Evolutionary conservation across 495 filamentous ascomycete species (phyloP).

Genomic region (Barbatosphaeria neglecta): DNA sequence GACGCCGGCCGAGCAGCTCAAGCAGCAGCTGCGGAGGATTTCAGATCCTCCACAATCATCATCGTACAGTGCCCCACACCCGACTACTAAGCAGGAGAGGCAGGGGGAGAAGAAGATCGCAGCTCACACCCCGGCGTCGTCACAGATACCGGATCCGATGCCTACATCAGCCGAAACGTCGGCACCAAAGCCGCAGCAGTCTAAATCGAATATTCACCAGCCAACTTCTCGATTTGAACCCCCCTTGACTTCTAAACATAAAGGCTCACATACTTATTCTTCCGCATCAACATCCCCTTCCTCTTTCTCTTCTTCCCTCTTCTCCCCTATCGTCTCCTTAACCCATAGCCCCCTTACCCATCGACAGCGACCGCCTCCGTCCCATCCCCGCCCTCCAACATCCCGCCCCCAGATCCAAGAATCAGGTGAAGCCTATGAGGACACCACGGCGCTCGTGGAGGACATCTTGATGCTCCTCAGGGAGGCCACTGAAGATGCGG

Average conservation of each 20-base stretch:
- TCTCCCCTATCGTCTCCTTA: too few species aligned
- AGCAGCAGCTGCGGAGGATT: background rate
- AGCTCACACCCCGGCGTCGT: background rate
- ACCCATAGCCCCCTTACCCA: too few species aligned
- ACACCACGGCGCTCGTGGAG: too few species aligned
- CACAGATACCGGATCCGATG: constrained; percentile 2
- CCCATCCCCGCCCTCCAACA: too few species aligned
- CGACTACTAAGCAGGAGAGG: background rate
- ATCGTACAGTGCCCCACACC: constrained; percentile 1
- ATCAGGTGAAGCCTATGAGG: too few species aligned
- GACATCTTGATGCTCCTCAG: too few species aligned
- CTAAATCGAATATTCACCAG: background rate
- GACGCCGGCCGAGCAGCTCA: background rate
- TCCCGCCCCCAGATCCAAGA: too few species aligned
- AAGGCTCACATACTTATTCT: background rate
- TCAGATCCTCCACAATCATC: background rate
- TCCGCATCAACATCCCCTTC: too few species aligned
- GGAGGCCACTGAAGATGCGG: too few species aligned
- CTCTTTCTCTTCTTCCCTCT: background rate
- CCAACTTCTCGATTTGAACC: background rate
- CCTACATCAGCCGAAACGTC: background rate
- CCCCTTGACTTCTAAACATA: too few species aligned
- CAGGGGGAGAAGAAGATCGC: too few species aligned
- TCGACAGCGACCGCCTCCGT: too few species aligned
- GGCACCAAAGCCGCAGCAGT: constrained; percentile 1